phyloP scores from a whole-genome alignment of 2,329 filamentous ascomycete species.

The Apiospora saccharicola region DNA sequence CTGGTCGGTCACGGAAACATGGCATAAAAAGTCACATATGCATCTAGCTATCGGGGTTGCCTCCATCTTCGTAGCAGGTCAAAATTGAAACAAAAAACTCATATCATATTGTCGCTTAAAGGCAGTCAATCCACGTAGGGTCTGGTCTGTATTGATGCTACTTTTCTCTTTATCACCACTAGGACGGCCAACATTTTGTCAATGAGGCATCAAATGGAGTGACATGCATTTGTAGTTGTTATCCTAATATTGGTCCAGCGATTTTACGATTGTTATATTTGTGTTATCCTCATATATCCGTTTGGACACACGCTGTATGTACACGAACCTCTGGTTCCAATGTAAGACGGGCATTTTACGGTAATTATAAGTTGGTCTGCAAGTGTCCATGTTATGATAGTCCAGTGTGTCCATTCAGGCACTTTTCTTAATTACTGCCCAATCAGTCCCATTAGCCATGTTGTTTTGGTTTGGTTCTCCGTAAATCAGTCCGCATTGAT shows the following conservation, averaged over 20 bases:
- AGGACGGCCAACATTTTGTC: too few species aligned
- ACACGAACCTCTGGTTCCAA: neutral
- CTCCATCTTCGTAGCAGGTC: neutral
- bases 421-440: neutral
- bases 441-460: neutral
- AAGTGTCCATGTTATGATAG: neutral
- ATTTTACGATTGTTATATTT: too few species aligned
- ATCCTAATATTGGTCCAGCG: too few species aligned
- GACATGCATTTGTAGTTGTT: too few species aligned
- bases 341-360: neutral
- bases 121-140: neutral
- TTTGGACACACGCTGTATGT: neutral
- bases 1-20: conserved; percentile 19
- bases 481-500: neutral
- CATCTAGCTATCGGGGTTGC: neutral
- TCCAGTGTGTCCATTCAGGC: neutral
- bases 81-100: neutral
- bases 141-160: neutral
- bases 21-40: neutral
- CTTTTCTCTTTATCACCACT: neutral
- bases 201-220: too few species aligned
- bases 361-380: neutral
- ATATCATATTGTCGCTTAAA: neutral
- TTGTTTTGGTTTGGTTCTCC: neutral
- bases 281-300: neutral